Percentiles rank a stretch among this genome's conserved stretches.
Conservation (phyloP, 208 protist genomes). For the Kentomonas sorsogonicus region DNA sequence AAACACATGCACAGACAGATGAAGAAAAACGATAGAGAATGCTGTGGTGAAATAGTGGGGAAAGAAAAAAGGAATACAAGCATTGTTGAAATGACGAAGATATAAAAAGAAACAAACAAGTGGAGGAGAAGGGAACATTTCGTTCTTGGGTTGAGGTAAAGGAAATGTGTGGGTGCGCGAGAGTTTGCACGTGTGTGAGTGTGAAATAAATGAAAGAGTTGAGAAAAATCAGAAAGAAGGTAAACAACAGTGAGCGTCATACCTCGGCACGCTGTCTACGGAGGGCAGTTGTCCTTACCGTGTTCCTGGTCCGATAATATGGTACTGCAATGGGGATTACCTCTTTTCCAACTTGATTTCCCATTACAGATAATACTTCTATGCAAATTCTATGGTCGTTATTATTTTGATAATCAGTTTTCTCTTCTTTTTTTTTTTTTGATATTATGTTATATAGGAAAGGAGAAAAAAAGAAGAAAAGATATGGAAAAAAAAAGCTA, state of each 20-base stretch:
- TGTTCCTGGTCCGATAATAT: too few species aligned
- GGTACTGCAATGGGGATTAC: too few species aligned
- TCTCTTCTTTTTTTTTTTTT: neutral
- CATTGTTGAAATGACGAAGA: slow-evolving; percentile 5
- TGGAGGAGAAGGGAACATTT: neutral
- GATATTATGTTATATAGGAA: slow-evolving; percentile 1
- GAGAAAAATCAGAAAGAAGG: slow-evolving; percentile 9
- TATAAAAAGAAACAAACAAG: slow-evolving; percentile 11
- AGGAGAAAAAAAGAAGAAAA: slow-evolving; percentile 14
- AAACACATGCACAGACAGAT: neutral
- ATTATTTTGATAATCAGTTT: neutral
- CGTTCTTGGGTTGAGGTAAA: neutral
- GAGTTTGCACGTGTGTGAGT: neutral
- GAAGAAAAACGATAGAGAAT: neutral
- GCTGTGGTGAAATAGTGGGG: neutral
- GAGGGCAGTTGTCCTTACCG: too few species aligned
- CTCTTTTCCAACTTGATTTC: too few species aligned
- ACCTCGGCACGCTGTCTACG: too few species aligned
- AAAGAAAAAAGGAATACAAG: slow-evolving; percentile 2
- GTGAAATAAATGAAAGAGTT: neutral
- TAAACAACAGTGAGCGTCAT: too few species aligned
- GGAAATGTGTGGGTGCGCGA: neutral
- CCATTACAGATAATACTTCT: too few species aligned
- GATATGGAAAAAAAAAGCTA: neutral
- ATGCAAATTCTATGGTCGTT: too few species aligned